phyloP scores from a whole-genome alignment of 495 filamentous ascomycete species.

The Parachaetomium inaequale region DNA sequence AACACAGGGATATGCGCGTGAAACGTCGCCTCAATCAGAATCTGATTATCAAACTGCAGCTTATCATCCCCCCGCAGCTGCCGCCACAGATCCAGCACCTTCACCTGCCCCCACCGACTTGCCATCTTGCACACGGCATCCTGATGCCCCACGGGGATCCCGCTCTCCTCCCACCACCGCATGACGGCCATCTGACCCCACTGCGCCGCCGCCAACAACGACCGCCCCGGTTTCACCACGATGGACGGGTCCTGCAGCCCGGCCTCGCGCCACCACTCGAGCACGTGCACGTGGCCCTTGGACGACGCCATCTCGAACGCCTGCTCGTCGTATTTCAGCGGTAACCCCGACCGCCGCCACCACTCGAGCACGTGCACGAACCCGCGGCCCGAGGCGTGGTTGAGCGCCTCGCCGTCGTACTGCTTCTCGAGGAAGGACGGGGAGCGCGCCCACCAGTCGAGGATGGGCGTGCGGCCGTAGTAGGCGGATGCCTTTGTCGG shows the following conservation, averaged over 20 bases:
- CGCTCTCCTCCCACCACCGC: slow-evolving; percentile 78
- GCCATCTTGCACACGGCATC: slow-evolving; percentile 80
- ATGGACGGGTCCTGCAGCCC: slow-evolving; percentile 42
- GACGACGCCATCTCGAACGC: slow-evolving; percentile 82
- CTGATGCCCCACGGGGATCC: slow-evolving; percentile 67
- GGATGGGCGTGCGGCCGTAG: slow-evolving; percentile 77
- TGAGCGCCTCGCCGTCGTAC: slow-evolving; percentile 69
- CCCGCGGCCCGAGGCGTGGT: slow-evolving; percentile 78
- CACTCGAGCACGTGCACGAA: slow-evolving; percentile 83
- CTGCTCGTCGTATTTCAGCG: slow-evolving; percentile 76
- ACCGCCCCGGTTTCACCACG: slow-evolving; percentile 70
- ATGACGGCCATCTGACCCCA: slow-evolving; percentile 67
- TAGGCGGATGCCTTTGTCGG: slow-evolving; percentile 81
- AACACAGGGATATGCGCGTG: slow-evolving; percentile 79
- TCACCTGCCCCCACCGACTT: slow-evolving; percentile 78
- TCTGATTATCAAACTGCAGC: slow-evolving; percentile 83
- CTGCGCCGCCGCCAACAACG: slow-evolving; percentile 74
- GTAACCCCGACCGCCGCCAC: slow-evolving; percentile 80
- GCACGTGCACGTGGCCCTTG: slow-evolving; percentile 74
- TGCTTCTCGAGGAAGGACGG: slow-evolving; percentile 76
- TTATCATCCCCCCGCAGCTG: slow-evolving; percentile 70
- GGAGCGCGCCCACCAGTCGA: slow-evolving; percentile 76
- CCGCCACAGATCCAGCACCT: slow-evolving; percentile 79
- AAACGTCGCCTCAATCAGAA: slow-evolving; percentile 82
- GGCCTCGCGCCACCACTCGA: slow-evolving; percentile 86